Evolutionary conservation across 2,329 filamentous ascomycete species (phyloP), one percentile per base, ranked within the genome.

Genomic region (Tricladium varicosporioides): DNA sequence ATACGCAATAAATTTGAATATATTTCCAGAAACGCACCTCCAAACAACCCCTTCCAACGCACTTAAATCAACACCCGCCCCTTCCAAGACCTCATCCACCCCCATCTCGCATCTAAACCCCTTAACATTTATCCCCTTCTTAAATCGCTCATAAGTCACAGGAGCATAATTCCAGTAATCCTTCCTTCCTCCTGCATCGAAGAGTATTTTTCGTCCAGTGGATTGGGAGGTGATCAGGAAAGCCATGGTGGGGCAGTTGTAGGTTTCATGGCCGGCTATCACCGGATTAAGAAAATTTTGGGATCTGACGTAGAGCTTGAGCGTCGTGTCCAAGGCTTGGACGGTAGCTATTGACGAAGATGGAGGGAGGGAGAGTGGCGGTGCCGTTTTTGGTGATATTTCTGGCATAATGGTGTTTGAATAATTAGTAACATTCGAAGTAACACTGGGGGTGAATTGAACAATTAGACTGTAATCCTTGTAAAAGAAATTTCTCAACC

Each of bases 391-490:
- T 13, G 16, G 16, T 44, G 31, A 45, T 40, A 31, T 9, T 31
- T 2, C 16, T 63, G 68, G 71, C 19, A 72, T 73, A 59, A 10
- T 40, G 79, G 22, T 27, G 22, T 27, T 27, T 27, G 22, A 7
- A 27, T 27, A 27, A 27, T 27, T 27, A 7, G 22, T 7, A 27
- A 27, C 74, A 0, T 78, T 80, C 60, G 49, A 57, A 32, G 22
- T 4, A 27, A 7, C 4, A 7, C 22, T 27, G 22, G 22, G 7
- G 22, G 7, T 3, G 22, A 27, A 27, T 3, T 27, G 22, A 27
- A 27, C 22, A 7, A 27, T 7, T 27, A 27, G 22, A 27, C 7
- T 7, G 22, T 27, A 27, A 27, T 27, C 22, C 4, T 7, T 27
- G 22, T 27, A 7, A 7, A 27, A 7, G 22, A 7, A 27, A 27